Evolutionary conservation across 345 rosid species (phyloP).

Genomic region (Eucalyptus virginea): DNA sequence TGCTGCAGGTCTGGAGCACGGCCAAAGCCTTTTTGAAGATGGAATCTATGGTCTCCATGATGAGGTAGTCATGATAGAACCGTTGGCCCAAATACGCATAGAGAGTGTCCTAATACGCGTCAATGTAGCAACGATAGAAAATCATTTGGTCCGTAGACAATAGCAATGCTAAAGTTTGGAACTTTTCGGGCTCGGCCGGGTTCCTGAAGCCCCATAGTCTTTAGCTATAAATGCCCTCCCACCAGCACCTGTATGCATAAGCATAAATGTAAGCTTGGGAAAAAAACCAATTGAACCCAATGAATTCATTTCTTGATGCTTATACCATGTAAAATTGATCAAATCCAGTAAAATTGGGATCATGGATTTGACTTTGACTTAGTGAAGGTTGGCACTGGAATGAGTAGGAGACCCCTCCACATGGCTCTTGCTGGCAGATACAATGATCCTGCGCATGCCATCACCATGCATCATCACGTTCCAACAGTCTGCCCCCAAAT

Average conservation of each 20-base stretch:
- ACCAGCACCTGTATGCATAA: background rate
- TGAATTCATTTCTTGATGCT: background rate
- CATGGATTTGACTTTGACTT: background rate
- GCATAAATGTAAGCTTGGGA: background rate
- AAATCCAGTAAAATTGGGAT: background rate
- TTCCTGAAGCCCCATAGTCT: conserved; percentile 14
- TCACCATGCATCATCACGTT: conserved; percentile 1
- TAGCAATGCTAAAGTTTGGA: conserved; percentile 23
- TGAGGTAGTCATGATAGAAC: conserved; percentile 4
- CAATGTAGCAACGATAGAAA: conserved; percentile 10
- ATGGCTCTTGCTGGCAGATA: conserved; percentile 11
- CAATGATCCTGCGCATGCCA: conserved; percentile 16
- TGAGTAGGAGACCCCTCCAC: conserved; percentile 13
- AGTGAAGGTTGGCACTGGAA: conserved; percentile 12
- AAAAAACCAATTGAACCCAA: background rate
- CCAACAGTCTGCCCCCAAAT: background rate
- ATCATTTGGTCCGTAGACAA: conserved; percentile 9
- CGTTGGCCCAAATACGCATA: conserved; percentile 4
- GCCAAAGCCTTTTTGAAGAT: conserved; percentile 11
- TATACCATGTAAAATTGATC: background rate
- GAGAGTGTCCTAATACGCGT: conserved; percentile 19
- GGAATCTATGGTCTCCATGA: conserved; percentile 12
- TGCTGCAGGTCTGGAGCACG: conserved; percentile 7
- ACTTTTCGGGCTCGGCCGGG: conserved; percentile 13
- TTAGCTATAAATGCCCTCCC: conserved; percentile 19